These are phyloP conservation scores for Pseudomonodictys pantanalensis DNA, from an alignment of 495 filamentous ascomycete species.

Conservation along the genomic window DNA sequence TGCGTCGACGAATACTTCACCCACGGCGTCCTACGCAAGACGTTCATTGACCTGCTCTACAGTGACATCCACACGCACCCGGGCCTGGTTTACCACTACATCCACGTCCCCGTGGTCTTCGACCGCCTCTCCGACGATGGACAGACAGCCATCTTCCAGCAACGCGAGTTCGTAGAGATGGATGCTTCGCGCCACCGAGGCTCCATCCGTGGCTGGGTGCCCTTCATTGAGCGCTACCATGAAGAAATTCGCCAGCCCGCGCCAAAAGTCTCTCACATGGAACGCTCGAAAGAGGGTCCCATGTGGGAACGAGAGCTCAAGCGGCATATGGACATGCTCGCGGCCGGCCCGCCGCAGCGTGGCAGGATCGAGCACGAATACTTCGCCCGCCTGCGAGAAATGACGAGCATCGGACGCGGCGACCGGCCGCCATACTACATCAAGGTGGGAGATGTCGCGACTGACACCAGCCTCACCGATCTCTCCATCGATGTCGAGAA, in stretches of 20 bases:
- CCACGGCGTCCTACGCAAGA: conserved; percentile 11
- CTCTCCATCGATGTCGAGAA: conserved; percentile 10
- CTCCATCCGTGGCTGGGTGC: conserved; percentile 22
- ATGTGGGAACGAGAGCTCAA: conserved; percentile 8
- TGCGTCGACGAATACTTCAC: conserved; percentile 23
- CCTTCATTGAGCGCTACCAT: conserved; percentile 20
- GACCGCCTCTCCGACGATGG: conserved; percentile 9
- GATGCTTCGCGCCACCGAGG: not conserved
- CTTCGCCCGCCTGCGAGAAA: not conserved
- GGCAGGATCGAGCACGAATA: conserved; percentile 7
- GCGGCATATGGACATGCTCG: not conserved
- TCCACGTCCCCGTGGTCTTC: conserved; percentile 25
- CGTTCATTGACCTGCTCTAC: conserved; percentile 23
- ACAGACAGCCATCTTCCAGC: conserved; percentile 10
- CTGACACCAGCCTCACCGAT: conserved; percentile 18
- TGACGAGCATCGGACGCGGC: conserved; percentile 11
- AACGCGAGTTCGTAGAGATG: conserved; percentile 3
- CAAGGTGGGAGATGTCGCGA: conserved; percentile 10
- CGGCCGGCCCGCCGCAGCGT: not conserved
- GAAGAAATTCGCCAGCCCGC: not conserved
- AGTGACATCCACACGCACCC: conserved; percentile 15
- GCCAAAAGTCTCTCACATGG: conserved; percentile 11
- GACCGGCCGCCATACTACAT: conserved; percentile 17
- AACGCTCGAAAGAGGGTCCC: not conserved
- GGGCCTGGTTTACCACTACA: not conserved